phyloP scores from a whole-genome alignment of 352 stramenopile species.

The Phytophthora megakarya region DNA sequence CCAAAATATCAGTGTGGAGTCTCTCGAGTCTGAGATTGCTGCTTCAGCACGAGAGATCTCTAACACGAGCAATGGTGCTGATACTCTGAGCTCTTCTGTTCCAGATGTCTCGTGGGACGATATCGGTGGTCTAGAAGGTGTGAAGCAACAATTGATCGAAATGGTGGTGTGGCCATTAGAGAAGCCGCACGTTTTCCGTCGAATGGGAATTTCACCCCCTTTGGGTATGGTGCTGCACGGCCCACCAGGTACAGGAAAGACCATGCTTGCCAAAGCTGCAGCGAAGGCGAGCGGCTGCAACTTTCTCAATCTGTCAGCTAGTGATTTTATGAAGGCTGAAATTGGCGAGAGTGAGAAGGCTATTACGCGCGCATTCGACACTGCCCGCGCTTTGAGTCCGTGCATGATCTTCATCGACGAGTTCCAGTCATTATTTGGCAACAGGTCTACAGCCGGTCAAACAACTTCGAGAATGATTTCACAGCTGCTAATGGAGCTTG shows the following conservation, averaged over 20 bases:
- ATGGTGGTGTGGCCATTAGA: slow-evolving; percentile 90
- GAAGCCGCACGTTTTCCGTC: slow-evolving; percentile 74
- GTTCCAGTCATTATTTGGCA: slow-evolving; percentile 87
- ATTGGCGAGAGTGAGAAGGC: slow-evolving; percentile 88
- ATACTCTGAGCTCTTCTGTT: slow-evolving; percentile 51
- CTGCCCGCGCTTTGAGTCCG: slow-evolving; percentile 70
- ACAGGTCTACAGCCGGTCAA: slow-evolving; percentile 71
- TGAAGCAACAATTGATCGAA: slow-evolving; percentile 82
- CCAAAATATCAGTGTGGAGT: slow-evolving; percentile 4
- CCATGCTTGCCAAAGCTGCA: slow-evolving; percentile 84
- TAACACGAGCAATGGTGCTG: slow-evolving; percentile 33
- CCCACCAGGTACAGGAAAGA: slow-evolving; percentile 85
- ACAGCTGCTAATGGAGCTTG: slow-evolving; percentile 83
- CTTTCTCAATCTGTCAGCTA: slow-evolving; percentile 79
- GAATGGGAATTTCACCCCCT: slow-evolving; percentile 82
- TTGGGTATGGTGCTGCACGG: slow-evolving; percentile 80
- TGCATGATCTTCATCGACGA: slow-evolving; percentile 91
- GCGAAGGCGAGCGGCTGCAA: slow-evolving; percentile 82
- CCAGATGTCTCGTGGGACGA: slow-evolving; percentile 74
- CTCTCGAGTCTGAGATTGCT: slow-evolving; percentile 52
- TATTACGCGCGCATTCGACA: slow-evolving; percentile 73
- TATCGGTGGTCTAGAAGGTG: slow-evolving; percentile 68
- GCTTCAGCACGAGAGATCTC: slow-evolving; percentile 53
- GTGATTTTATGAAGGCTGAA: slow-evolving; percentile 80
- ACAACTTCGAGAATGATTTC: slow-evolving; percentile 87